phyloP scores from a whole-genome alignment of 2,329 filamentous ascomycete species.

The Tolypocladium tundrense region DNA sequence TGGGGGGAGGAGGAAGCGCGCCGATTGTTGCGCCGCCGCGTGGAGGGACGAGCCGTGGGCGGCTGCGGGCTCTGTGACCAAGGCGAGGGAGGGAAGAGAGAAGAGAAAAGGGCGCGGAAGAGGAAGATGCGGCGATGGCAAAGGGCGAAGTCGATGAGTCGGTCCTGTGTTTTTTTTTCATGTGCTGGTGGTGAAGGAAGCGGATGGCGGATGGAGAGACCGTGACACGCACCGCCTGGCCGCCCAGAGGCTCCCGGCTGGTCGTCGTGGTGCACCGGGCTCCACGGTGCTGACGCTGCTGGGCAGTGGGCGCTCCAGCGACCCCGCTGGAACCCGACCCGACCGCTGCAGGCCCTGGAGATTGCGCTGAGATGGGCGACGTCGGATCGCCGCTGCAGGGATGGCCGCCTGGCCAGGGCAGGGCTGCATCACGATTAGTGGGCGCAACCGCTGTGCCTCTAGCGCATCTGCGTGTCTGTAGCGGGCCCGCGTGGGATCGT shows the following conservation, averaged over 20 bases:
- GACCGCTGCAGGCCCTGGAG: conserved; percentile 4
- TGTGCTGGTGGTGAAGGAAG: neutral
- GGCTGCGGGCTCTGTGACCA: neutral
- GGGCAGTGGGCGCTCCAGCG: neutral
- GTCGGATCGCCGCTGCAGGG: conserved; percentile 24
- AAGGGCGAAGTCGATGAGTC: neutral
- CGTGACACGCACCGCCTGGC: neutral
- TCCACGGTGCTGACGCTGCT: neutral
- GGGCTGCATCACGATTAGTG: conserved; percentile 10
- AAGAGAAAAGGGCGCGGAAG: neutral
- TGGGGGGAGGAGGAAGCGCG: conserved; percentile 4
- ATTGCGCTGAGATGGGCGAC: conserved; percentile 12
- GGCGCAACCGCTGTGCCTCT: conserved; percentile 14
- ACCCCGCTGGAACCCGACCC: neutral
- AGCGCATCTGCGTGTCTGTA: conserved; percentile 13
- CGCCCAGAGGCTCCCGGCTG: neutral
- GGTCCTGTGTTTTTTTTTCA: neutral
- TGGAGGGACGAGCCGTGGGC: conserved; percentile 1
- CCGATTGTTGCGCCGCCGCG: neutral
- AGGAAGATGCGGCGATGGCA: neutral
- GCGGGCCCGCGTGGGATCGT: neutral
- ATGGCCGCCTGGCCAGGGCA: conserved; percentile 6
- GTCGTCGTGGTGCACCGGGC: neutral
- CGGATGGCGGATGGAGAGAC: neutral
- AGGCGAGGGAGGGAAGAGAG: neutral